Evolutionary conservation across 2,329 filamentous ascomycete genomes (phyloP), one percentile per base, ranked within the genome.

Genomic region (Fusarium verrucosum): DNA sequence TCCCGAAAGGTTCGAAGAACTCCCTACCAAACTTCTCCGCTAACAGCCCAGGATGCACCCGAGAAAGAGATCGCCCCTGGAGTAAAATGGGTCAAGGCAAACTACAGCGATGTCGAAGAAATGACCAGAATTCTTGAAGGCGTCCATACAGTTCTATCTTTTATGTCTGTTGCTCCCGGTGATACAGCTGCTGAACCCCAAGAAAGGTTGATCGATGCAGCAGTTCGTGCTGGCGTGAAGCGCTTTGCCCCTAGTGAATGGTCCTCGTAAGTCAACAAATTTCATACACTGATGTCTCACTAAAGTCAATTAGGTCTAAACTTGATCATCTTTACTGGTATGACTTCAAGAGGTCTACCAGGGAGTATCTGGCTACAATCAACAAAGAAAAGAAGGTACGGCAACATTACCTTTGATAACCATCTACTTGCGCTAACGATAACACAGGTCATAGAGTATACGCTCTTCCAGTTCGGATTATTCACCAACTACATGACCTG

Each of bases 211-310:
- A 81, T 88, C 28, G 82, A 88, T 37, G 87, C 86, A 1, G 80
- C 85, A 20, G 77, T 86, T 16, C 77, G 78, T 8, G 86, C 85
- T 5, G 85, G 85, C 2, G 85, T 89, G 7, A 82, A 86, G 67
- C 80, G 85, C 7, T 87, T 88, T 74, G 78, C 89, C 13, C 85
- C 87, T 1, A 85, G 84, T 32, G 88, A 91, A 64, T 90, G 82
- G 62, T 75, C 71, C 20, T 74, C 74, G 81, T 82, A 57, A 72
- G 70, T 54, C 1, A 35, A 11, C 7, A 3, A 4, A 1, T 1
- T 5, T 2, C 2, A 2, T 6, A 10, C 3, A 1, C 0, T 16
- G 2, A 0, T 1, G 10, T 2, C 6, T 0, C 17, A 1, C 46
- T 69, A 1, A 69, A 4, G 8, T 10, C 0, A 0, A 0, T 1